Base-by-base conservation (phyloP, 345 rosid genomes). In the Eucalyptus sp. region DNA sequence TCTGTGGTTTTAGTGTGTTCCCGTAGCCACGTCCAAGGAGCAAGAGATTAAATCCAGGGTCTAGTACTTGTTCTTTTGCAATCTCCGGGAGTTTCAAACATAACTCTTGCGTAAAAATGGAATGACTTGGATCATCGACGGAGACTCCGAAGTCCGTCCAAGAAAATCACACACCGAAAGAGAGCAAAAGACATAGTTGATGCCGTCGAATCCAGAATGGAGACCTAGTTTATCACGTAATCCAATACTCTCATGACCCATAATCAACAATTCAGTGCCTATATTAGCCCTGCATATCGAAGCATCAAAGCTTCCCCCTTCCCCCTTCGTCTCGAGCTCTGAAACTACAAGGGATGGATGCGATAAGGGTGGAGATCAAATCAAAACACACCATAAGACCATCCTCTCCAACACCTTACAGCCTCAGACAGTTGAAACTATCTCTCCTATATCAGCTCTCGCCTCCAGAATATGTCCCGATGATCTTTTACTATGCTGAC, bases 361-460 rank as follows among this genome's bases (percentile, higher is more conserved):
- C 4, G 64, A 18, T 90, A 86, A 71, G 84, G 66, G 58, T 89
- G 22, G 16, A 51, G 46, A 89, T 91, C 86, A 89, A 76, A 58
- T 90, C 92, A 12, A 89, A 50, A 87, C 90, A 91, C 60, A 56
- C 84, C 64, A 91, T 90, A 79, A 90, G 88, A 86, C 93, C 93
- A 76, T 89, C 89, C 17, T 88, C 92, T 62, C 88, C 92, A 88
- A 89, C 92, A 14, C 93, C 93, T 37, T 15, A 20, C 24, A 87
- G 87, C 81, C 92, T 86, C 4, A 62, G 89, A 86, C 86, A 10
- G 60, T 87, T 89, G 87, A 90, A 87, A 10, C 93, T 93, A 62
- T 92, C 92, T 33, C 87, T 89, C n/a, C 86, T 92, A 0, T 90
- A 93, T 88, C 91, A 92, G 54, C 80, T 89, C 10, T 14, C 86